Base-by-base conservation (phyloP, 768 basidiomycete species). In the Phanerochaete sordida region DNA sequence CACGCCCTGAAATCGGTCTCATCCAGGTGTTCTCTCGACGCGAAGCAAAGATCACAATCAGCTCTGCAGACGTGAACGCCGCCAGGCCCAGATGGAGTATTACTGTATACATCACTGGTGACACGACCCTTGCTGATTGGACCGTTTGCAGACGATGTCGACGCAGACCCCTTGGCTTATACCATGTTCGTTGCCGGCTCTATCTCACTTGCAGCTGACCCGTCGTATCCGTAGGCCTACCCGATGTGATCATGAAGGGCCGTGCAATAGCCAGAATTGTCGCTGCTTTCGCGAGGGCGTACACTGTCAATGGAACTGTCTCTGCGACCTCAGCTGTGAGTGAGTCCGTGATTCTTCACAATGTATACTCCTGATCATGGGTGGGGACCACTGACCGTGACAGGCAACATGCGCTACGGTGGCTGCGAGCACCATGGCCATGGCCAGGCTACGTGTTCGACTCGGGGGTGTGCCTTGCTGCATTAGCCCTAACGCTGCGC, bases 231-330 rank as follows among this genome's bases (percentile, higher is more conserved):
- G 21, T 12, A 54, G 53, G 12, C 35, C 37, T 12, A 24, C 27
- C 7, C 33, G 53, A 5, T 54, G 53, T 16, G 23, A 35, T 11
- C 53, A 54, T n/a, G 33, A 23, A 16, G 53, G 53, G 9, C 53
- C 37, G 15, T 54, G 53, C 35, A 26, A 15, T 12, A 21, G n/a
- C 8, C 1, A 43, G 23, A 54, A 24, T 7, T 54, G 53, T 15
- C 13, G 1, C 1, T 54, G 53, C 53, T 54, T 54, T 15, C 21
- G 15, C n/a, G 13, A 39, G n/a, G 24, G 35, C 6, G 53, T 54
- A 12, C 53, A 54, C 16, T 54, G 53, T 27, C 53, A 54, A 26
- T 21, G 53, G 21, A 54, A 54, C n/a, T 54, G 53, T 26, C 35
- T 54, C 7, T 54, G 53, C n/a, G 33, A 23, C 23, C 5, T 5